Percentiles rank a stretch among this genome's conserved stretches.
Evolutionary conservation across 345 rosid species (phyloP).

Genomic region (Cardiospermum halicacabum): DNA sequence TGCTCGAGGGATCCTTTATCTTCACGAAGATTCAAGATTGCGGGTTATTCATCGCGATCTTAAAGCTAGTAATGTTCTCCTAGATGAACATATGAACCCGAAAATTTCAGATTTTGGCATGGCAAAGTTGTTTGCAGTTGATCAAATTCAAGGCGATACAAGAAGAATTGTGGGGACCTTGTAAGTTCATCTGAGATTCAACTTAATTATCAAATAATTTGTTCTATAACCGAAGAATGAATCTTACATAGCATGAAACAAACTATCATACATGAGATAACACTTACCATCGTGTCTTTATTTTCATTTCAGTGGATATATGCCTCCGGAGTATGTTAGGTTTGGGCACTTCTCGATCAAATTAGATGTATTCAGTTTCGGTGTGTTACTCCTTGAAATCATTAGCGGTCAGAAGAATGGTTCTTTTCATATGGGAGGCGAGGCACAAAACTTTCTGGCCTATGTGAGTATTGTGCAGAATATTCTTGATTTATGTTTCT

Average conservation of each 20-base stretch:
- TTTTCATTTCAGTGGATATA: neutral
- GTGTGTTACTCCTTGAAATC: constrained; percentile 28
- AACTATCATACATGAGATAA: too few species aligned
- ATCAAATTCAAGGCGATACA: neutral
- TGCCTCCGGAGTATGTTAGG: constrained; percentile 15
- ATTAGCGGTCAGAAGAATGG: constrained; percentile 21
- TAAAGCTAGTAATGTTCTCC: neutral
- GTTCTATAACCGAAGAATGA: too few species aligned
- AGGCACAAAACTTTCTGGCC: constrained; percentile 13
- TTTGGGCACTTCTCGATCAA: constrained; percentile 24
- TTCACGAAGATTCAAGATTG: too few species aligned
- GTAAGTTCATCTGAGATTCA: too few species aligned
- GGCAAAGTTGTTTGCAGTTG: neutral
- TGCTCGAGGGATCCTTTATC: too few species aligned
- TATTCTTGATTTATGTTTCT: neutral
- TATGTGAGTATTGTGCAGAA: neutral
- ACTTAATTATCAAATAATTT: too few species aligned
- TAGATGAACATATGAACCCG: neutral
- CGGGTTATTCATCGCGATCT: too few species aligned
- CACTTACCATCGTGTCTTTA: too few species aligned
- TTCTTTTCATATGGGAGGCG: neutral
- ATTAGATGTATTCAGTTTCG: constrained; percentile 31
- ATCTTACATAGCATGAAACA: too few species aligned
- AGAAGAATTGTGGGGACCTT: neutral
- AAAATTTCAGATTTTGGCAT: neutral